Evolutionary conservation across 805 yeast species (phyloP).

Genomic region (Kuraishia borneana): DNA sequence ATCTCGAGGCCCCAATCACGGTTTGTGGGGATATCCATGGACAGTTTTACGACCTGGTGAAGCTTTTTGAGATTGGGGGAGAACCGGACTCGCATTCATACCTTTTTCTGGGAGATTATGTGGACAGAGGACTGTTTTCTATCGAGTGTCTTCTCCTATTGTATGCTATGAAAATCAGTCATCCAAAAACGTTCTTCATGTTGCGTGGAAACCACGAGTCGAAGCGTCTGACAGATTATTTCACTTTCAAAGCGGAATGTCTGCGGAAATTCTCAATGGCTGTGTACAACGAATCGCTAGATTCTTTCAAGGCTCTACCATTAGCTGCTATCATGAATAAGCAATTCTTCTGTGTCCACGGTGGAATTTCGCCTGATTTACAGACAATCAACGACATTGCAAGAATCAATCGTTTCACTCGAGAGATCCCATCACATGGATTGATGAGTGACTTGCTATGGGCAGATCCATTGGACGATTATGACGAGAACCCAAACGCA

Average conservation of each 20-base stretch:
- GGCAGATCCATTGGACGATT: slow-evolving; percentile 93
- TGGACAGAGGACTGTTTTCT: slow-evolving; percentile 88
- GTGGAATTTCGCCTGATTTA: slow-evolving; percentile 86
- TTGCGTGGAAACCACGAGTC: slow-evolving; percentile 94
- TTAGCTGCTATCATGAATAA: slow-evolving; percentile 88
- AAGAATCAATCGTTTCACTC: slow-evolving; percentile 56
- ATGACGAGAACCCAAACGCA: slow-evolving; percentile 40
- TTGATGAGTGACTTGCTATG: slow-evolving; percentile 90
- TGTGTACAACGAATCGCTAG: slow-evolving; percentile 64
- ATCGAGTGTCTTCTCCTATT: slow-evolving; percentile 71
- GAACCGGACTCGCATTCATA: slow-evolving; percentile 69
- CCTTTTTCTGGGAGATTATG: slow-evolving; percentile 87
- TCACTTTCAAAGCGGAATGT: slow-evolving; percentile 88
- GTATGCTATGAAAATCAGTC: slow-evolving; percentile 69
- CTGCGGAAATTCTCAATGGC: slow-evolving; percentile 61
- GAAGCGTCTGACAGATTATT: slow-evolving; percentile 83
- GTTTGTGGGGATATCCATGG: slow-evolving; percentile 98
- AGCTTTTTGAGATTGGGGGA: slow-evolving; percentile 89
- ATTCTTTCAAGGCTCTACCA: slow-evolving; percentile 79
- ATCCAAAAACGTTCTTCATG: slow-evolving; percentile 66
- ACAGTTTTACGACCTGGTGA: slow-evolving; percentile 82
- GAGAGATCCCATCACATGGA: slow-evolving; percentile 90
- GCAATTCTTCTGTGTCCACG: slow-evolving; percentile 94
- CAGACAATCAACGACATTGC: slow-evolving; percentile 57
- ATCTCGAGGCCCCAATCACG: slow-evolving; percentile 86